A percentile compares a stretch with the other conserved stretches of the same genome.
These are phyloP conservation scores for Daldinia vernicosa DNA, from an alignment of 495 filamentous ascomycete genomes.

Conservation along the genomic window DNA sequence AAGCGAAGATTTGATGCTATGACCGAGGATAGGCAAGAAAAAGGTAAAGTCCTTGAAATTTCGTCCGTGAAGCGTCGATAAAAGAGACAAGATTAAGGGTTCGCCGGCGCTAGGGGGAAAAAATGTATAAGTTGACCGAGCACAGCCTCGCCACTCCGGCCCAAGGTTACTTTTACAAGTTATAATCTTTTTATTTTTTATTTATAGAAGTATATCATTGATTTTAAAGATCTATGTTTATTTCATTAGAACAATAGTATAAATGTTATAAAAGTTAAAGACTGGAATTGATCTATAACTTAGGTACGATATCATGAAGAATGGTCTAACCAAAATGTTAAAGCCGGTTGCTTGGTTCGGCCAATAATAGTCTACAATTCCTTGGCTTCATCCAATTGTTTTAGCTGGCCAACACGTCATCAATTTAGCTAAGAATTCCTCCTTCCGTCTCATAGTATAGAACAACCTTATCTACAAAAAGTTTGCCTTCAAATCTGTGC, in stretches of 20 bases:
- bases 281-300: too few species aligned
- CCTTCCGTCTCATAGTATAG: not conserved
- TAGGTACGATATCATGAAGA: too few species aligned
- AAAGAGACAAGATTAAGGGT: not conserved
- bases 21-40: not conserved
- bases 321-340: not conserved
- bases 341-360: not conserved
- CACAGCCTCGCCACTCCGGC: slow-evolving; percentile 25
- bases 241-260: not conserved
- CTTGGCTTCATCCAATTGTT: slow-evolving; percentile 22
- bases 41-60: not conserved
- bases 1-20: not conserved
- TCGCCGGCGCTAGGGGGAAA: slow-evolving; percentile 23
- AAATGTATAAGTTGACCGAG: slow-evolving; percentile 19
- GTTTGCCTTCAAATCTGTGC: not conserved
- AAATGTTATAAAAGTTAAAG: not conserved
- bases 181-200: too few species aligned
- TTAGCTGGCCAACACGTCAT: slow-evolving; percentile 28
- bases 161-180: slow-evolving; percentile 5
- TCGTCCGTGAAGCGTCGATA: not conserved
- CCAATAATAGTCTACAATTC: slow-evolving; percentile 30
- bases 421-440: slow-evolving; percentile 4
- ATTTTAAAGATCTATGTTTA: not conserved
- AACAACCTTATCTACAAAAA: not conserved
- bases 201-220: not conserved